These are phyloP conservation scores for Lecanoromycetidae sp. DNA, from an alignment of 2,329 filamentous ascomycete species.

Conservation along the genomic window DNA sequence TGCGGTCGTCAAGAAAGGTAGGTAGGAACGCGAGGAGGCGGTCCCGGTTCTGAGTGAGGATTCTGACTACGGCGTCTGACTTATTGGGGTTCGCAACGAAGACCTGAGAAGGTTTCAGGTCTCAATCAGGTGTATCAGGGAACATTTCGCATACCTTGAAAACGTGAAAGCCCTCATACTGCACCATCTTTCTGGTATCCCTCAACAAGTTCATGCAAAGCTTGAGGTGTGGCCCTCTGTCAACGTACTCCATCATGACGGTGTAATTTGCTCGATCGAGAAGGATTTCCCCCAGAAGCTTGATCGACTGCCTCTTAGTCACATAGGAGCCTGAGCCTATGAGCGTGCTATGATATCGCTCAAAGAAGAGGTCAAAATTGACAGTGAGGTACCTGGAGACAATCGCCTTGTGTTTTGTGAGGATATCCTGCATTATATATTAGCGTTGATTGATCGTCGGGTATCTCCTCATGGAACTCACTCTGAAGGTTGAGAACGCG, in stretches of 20 bases:
- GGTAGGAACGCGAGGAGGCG: conserved; percentile 80
- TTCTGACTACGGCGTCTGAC: conserved; percentile 87
- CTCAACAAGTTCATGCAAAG: conserved; percentile 95
- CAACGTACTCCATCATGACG: conserved; percentile 96
- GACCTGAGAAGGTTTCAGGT: conserved; percentile 36
- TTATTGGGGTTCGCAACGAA: conserved; percentile 99
- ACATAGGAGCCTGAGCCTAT: conserved; percentile 93
- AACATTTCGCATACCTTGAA: conserved; percentile 55
- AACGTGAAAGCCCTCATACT: conserved; percentile 97
- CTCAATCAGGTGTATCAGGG: neutral
- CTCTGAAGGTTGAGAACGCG: conserved; percentile 92
- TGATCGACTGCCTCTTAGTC: conserved; percentile 95
- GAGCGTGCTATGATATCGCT: conserved; percentile 73
- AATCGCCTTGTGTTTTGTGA: conserved; percentile 87
- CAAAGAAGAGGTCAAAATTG: conserved; percentile 91
- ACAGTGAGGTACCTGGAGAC: conserved; percentile 76
- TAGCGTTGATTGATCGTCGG: neutral
- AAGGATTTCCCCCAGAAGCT: conserved; percentile 86
- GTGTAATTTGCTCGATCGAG: conserved; percentile 93
- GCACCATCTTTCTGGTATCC: conserved; percentile 96
- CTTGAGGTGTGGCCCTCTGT: conserved; percentile 89
- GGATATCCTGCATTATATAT: conserved; percentile 53
- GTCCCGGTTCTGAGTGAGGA: conserved; percentile 91
- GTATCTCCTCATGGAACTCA: conserved; percentile 33
- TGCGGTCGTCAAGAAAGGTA: conserved; percentile 85